Base-by-base conservation (phyloP, 306 rosid genomes). In the Dryas octopetala region DNA sequence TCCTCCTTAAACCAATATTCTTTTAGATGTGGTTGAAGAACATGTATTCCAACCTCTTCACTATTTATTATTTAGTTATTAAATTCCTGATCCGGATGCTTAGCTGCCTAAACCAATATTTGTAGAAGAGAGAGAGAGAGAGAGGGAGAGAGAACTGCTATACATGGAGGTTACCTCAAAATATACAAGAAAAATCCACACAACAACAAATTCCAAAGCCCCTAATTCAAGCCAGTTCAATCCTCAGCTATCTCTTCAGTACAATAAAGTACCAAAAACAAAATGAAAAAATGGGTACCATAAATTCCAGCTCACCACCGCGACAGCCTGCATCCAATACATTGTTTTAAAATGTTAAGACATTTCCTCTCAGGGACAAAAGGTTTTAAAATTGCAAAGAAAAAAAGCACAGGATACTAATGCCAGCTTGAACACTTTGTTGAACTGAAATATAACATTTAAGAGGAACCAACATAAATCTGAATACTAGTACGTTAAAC, bases 251-350 rank as follows among this genome's bases (percentile, higher is more conserved):
- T n/a, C 41, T 58, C 63, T 12, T 19, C 38, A 62, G 66, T 62
- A 62, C 66, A 62, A 62, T 9, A 62, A 43, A 13, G 66, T 62
- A 6, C 66, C 16, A n/a, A 62, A 38, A 62, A 62, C 66, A 81
- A 82, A 88, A 88, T 89, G 89, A 91, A 93, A 91, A 83, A 89
- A 93, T 88, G 84, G 83, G 84, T 73, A 83, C 62, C 48, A 78
- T 66, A 50, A 71, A 76, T 70, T 86, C 91, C 74, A 81, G 67
- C 82, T 79, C 88, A n/a, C 79, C 78, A 79, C 88, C 78, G 26
- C 85, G 82, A 80, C 86, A 74, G 84, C 98, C 98, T 93, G 97
- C 97, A 83, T 66, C 74, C 74, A 77, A 23, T 40, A 58, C 85
- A 83, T 73, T 60, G 73, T 12, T 53, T 68, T 49, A 64, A 71